These are phyloP conservation scores for Theobroma grandiflorum DNA, from an alignment of 441 rosid species.

Conservation along the genomic window DNA sequence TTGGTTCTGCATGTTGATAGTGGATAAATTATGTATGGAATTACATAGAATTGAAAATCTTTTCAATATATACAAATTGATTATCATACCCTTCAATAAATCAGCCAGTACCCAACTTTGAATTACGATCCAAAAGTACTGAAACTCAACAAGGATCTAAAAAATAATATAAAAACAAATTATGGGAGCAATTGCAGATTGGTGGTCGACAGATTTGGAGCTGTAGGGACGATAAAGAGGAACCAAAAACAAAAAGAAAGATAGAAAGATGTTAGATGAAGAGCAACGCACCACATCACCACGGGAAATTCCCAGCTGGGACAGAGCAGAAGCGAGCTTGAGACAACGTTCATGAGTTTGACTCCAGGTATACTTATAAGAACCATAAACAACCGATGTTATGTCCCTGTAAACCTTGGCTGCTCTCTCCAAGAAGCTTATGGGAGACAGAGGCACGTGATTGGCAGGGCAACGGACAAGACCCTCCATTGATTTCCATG, in stretches of 20 bases:
- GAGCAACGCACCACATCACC: conserved; percentile 65
- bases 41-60: neutral
- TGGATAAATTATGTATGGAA: neutral
- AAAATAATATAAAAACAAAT: neutral
- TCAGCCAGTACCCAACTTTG: neutral
- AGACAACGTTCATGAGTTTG: conserved; percentile 72
- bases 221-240: neutral
- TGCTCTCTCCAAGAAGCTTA: conserved; percentile 80
- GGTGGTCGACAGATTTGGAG: neutral
- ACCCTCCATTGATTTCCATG: conserved; percentile 60
- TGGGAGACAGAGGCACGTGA: conserved; percentile 68
- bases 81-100: neutral
- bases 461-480: conserved; percentile 59
- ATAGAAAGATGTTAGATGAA: neutral
- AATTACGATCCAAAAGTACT: neutral
- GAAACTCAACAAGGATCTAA: too few species aligned
- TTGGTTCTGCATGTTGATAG: neutral
- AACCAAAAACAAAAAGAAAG: neutral
- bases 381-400: conserved; percentile 65
- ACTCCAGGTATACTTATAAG: conserved; percentile 69
- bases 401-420: conserved; percentile 69
- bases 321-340: conserved; percentile 78
- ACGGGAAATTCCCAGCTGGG: conserved; percentile 59
- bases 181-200: neutral
- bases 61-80: too few species aligned